Base-by-base conservation (phyloP, 179 eudicot species). In the Drosera spatulata region DNA sequence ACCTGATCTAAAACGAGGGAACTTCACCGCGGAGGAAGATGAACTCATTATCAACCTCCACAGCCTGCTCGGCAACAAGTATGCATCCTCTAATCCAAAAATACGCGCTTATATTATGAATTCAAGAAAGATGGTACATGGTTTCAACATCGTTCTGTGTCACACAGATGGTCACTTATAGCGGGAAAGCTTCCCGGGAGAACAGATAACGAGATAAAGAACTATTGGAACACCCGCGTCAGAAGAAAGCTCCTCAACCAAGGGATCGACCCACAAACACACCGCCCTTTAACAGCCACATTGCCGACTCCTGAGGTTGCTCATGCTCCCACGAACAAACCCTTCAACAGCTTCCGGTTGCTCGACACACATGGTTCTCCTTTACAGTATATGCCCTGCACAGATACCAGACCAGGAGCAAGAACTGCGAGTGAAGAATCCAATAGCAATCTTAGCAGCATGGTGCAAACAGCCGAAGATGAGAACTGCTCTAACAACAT, bases 191-290 rank as follows among this genome's bases (percentile, higher is more conserved):
- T 78, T 6, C 74, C 79, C 0, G 82, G 82, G 49, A 66, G 82
- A 56, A 78, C 82, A 2, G 82, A 78, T 45, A 78, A 78, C 13
- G 82, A 78, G 53, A 75, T 78, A 7, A 78, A 78, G 69, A 78
- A 78, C 7, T 78, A 78, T 10, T 78, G 82, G 82, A 78, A 78
- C 62, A 78, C 82, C 1, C 79, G 71, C 64, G 69, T 78, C 67
- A 74, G 69, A 45, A 43, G 77, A 41, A 78, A 78, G 63, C 82
- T 78, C 45, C 39, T 71, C 12, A 78, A 64, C 22, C 77, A 74
- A 0, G 82, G 82, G 4, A 63, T 75, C 11, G 79, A 78, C 55
- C 82, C 82, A 3, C 82, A 74, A 65, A 71, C 76, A 3, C 82
- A 78, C 40, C 71, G 76, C 33, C 41, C 60, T n/a, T 53, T 62